A percentile compares a stretch with the other conserved stretches of the same genome.
Evolutionary conservation across 2,329 filamentous ascomycete species (phyloP).

Genomic region (Dactylellina sp.): DNA sequence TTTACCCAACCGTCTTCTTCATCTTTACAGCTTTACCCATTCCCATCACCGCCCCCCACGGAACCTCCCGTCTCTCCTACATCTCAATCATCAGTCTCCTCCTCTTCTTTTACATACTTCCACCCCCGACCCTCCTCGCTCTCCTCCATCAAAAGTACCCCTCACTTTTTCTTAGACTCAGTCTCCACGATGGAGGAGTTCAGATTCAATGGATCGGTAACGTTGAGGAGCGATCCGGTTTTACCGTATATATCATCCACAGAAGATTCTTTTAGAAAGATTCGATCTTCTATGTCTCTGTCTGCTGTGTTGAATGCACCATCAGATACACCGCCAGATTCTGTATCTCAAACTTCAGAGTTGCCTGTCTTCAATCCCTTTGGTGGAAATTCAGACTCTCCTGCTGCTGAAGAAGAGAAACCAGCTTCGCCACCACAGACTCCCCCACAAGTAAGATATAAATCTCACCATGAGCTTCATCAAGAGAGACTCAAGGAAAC

Average conservation of each 20-base stretch:
- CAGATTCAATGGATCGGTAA: constrained; percentile 21
- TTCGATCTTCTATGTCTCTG: constrained; percentile 46
- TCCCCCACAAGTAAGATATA: constrained; percentile 29
- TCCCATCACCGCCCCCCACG: constrained; percentile 50
- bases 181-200: constrained; percentile 45
- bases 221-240: constrained; percentile 7
- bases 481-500: constrained; percentile 15
- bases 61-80: constrained; percentile 49
- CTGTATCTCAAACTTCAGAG: constrained; percentile 48
- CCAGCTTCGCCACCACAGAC: constrained; percentile 41
- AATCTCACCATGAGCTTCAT: constrained; percentile 25
- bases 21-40: constrained; percentile 42
- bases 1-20: constrained; percentile 46
- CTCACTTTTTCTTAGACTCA: constrained; percentile 45
- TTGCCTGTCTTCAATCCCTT: background rate
- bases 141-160: constrained; percentile 23
- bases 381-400: constrained; percentile 10
- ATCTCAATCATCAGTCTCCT: constrained; percentile 35
- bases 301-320: constrained; percentile 46
- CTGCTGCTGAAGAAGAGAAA: constrained; percentile 5
- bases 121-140: background rate
- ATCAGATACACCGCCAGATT: constrained; percentile 38
- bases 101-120: constrained; percentile 33
- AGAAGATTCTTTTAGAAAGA: constrained; percentile 39
- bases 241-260: constrained; percentile 7